phyloP scores from a whole-genome alignment of 306 rosid genomes.

The Vigna reflexopilosa region DNA sequence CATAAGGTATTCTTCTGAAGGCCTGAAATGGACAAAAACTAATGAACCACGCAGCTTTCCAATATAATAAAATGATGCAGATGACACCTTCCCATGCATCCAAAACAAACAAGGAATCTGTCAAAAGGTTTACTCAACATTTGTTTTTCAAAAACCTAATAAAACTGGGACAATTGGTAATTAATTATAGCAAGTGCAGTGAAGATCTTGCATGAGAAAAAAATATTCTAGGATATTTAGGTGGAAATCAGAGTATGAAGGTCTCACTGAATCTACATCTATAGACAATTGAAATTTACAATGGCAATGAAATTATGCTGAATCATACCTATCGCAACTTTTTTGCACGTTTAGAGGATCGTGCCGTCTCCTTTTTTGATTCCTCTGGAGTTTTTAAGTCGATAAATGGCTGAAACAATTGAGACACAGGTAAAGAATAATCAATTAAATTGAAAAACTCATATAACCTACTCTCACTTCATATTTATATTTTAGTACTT shows the following conservation, averaged over 20 bases:
- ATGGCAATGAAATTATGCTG: constrained; percentile 10
- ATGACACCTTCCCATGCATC: constrained; percentile 20
- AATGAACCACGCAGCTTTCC: constrained; percentile 2
- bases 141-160: background rate
- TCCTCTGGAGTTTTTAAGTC: constrained; percentile 74
- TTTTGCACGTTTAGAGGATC: constrained; percentile 73
- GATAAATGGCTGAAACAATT: constrained; percentile 79
- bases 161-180: background rate
- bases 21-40: background rate
- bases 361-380: constrained; percentile 69
- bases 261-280: background rate
- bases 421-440: constrained; percentile 7
- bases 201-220: background rate
- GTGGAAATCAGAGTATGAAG: constrained; percentile 5
- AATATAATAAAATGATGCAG: constrained; percentile 6
- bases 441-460: constrained; percentile 29
- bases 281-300: constrained; percentile 7
- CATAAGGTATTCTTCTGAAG: constrained; percentile 15
- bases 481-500: background rate
- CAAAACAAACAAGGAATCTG: background rate
- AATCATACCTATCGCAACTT: constrained; percentile 61
- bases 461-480: constrained; percentile 15
- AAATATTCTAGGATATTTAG: constrained; percentile 12
- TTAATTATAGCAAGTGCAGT: background rate
- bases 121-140: background rate